phyloP scores from a whole-genome alignment of 2,329 filamentous ascomycete species.

The Claviceps citrina region DNA sequence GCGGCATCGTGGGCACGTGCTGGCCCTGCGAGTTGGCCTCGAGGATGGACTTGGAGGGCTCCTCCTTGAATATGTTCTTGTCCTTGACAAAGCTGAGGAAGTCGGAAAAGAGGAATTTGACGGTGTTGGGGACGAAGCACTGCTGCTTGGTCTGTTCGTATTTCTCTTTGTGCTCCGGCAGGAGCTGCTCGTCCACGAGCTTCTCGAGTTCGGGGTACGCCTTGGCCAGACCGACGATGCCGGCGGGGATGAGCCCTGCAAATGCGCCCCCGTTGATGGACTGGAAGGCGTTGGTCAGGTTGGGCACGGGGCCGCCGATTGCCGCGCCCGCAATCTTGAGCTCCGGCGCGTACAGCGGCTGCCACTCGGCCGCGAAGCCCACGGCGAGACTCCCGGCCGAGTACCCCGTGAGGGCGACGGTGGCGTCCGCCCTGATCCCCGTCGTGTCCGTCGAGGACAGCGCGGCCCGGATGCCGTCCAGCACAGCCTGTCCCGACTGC shows the following conservation, averaged over 20 bases:
- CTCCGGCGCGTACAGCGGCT: constrained; percentile 11
- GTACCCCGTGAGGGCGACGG: constrained; percentile 28
- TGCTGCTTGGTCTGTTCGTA: neutral
- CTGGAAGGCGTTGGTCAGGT: constrained; percentile 6
- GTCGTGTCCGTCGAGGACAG: constrained; percentile 14
- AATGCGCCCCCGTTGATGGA: constrained; percentile 7
- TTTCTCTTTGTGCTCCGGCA: constrained; percentile 5
- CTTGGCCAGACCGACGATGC: constrained; percentile 10
- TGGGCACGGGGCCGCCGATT: constrained; percentile 11
- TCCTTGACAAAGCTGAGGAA: neutral
- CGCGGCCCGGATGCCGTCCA: constrained; percentile 29
- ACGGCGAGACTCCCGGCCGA: constrained; percentile 11
- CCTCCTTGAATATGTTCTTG: neutral
- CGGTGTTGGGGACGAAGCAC: neutral
- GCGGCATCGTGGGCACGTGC: neutral
- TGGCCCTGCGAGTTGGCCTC: neutral
- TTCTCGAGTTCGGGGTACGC: constrained; percentile 8
- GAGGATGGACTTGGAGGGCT: neutral
- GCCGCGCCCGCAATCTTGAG: constrained; percentile 9
- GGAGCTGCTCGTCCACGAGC: constrained; percentile 8
- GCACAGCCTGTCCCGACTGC: constrained; percentile 25
- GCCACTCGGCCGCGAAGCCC: constrained; percentile 4
- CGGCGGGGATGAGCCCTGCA: constrained; percentile 11
- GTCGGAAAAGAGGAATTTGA: neutral
- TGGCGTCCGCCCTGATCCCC: constrained; percentile 16